Evolutionary conservation across 2,329 filamentous ascomycete genomes (phyloP).

Genomic region (Lachnellula cervina): DNA sequence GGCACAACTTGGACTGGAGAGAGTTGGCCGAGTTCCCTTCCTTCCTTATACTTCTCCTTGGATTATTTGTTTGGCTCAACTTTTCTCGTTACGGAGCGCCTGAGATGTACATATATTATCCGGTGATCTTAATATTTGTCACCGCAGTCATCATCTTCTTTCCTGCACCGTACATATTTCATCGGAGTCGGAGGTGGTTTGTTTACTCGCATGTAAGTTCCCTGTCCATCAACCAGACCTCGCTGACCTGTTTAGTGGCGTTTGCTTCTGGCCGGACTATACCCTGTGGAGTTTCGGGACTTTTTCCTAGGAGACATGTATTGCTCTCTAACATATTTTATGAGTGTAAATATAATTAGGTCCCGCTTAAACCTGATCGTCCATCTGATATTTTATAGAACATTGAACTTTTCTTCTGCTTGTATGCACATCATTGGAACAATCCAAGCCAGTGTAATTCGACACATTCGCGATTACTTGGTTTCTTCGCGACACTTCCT

Average conservation of each 20-base stretch:
- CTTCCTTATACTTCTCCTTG: conserved; percentile 73
- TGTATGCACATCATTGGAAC: conserved; percentile 77
- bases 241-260: conserved; percentile 60
- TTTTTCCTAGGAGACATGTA: conserved; percentile 98
- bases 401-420: conserved; percentile 87
- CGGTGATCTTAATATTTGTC: conserved; percentile 70
- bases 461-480: conserved; percentile 72
- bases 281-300: conserved; percentile 93
- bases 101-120: conserved; percentile 77
- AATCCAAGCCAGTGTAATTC: conserved; percentile 78
- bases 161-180: conserved; percentile 69
- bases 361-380: no score
- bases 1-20: conserved; percentile 84
- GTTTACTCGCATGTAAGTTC: conserved; percentile 75
- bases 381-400: conserved; percentile 51
- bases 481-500: conserved; percentile 79
- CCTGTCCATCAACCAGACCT: background rate
- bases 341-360: conserved; percentile 58
- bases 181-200: conserved; percentile 78
- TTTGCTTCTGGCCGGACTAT: conserved; percentile 76
- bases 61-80: conserved; percentile 83
- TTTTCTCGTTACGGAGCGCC: conserved; percentile 65
- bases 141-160: conserved; percentile 67
- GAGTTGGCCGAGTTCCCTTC: conserved; percentile 82
- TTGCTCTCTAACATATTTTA: conserved; percentile 87